These are phyloP conservation scores for Hyaloscypha finlandica DNA, from an alignment of 495 filamentous ascomycete genomes.

Conservation along the genomic window DNA sequence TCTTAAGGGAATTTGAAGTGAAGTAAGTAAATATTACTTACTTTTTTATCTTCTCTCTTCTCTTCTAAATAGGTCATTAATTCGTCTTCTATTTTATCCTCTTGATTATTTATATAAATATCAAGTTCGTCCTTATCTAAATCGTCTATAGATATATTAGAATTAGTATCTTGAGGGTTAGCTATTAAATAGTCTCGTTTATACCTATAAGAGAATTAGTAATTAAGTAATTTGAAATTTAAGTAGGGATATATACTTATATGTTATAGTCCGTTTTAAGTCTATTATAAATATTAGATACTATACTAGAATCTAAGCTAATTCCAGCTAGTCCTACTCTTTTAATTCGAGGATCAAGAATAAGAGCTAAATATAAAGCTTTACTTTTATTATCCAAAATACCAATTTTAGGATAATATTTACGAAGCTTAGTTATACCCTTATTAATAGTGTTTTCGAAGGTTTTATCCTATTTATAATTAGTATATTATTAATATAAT, in stretches of 20 bases:
- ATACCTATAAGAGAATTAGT: background rate
- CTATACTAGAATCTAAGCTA: background rate
- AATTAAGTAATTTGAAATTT: background rate
- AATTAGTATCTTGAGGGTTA: background rate
- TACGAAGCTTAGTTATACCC: slow-evolving; percentile 2
- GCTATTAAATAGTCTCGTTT: background rate
- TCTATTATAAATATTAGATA: background rate
- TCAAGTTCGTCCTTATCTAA: background rate
- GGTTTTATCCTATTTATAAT: no score
- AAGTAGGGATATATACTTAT: background rate
- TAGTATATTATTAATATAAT: background rate
- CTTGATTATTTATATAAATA: slow-evolving; percentile 1
- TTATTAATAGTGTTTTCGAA: no score
- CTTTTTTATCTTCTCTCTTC: background rate
- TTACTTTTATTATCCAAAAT: slow-evolving; percentile 8
- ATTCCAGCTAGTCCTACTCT: background rate
- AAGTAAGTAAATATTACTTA: background rate
- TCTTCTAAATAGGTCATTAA: background rate
- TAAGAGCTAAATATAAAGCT: slow-evolving; percentile 11
- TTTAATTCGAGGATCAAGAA: slow-evolving; percentile 16
- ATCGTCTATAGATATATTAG: background rate
- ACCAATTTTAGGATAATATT: slow-evolving; percentile 14
- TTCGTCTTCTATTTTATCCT: background rate
- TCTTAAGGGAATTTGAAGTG: no score
- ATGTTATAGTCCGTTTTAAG: background rate